phyloP scores from a whole-genome alignment of 2,329 filamentous ascomycete species.

The Pseudogymnoascus sp. region DNA sequence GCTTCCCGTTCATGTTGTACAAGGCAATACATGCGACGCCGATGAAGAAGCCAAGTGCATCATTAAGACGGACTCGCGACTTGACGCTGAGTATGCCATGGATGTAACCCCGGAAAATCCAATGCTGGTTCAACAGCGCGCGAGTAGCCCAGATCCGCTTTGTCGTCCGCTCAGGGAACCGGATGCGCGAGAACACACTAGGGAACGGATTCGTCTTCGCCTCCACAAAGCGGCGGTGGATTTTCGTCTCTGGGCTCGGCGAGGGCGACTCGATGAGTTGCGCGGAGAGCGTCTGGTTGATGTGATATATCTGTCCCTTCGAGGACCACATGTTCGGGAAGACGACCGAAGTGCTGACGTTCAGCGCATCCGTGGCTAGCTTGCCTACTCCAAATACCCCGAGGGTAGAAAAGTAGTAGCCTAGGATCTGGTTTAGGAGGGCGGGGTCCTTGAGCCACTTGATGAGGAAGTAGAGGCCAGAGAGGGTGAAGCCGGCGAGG shows the following conservation, averaged over 20 bases:
- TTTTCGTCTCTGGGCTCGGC: conserved; percentile 4
- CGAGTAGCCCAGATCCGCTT: conserved; percentile 42
- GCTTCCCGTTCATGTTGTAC: conserved; percentile 23
- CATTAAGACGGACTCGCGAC: conserved; percentile 19
- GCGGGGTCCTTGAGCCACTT: conserved; percentile 78
- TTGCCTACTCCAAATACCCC: conserved; percentile 69
- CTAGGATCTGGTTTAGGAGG: conserved; percentile 73
- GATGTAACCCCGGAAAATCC: conserved; percentile 32
- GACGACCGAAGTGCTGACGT: conserved; percentile 54
- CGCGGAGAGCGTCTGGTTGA: conserved; percentile 29
- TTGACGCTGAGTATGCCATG: conserved; percentile 18
- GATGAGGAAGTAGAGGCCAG: conserved; percentile 77
- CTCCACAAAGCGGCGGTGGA: conserved; percentile 14
- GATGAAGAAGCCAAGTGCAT: conserved; percentile 22
- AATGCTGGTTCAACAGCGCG: conserved; percentile 41
- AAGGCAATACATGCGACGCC: conserved; percentile 20
- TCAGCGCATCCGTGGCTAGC: conserved; percentile 63
- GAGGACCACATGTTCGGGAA: conserved; percentile 64
- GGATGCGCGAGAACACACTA: conserved; percentile 29
- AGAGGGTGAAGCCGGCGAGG: conserved; percentile 62
- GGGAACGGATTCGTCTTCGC: conserved; percentile 33
- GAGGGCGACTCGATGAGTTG: conserved; percentile 20
- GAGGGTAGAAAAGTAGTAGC: conserved; percentile 73
- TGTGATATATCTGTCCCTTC: conserved; percentile 40
- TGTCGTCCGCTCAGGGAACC: conserved; percentile 21